These are phyloP conservation scores for Pichia insulana DNA, from an alignment of 805 yeast genomes.

Conservation along the genomic window DNA sequence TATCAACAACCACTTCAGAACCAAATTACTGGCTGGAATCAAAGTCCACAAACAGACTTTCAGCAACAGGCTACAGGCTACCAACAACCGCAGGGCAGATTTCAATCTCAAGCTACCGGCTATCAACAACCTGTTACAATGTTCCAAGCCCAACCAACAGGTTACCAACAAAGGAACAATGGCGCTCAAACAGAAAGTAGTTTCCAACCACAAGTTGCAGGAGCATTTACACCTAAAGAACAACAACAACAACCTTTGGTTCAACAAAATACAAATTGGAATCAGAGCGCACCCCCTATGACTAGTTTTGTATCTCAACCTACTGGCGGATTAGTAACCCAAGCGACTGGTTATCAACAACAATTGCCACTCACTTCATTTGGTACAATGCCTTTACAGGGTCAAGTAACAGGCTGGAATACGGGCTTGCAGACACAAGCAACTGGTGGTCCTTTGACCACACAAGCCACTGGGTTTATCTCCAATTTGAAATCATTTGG, in stretches of 20 bases:
- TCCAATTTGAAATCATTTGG: slow-evolving; percentile 18
- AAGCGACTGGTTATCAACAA: slow-evolving; percentile 12
- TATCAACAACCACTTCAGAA: slow-evolving; percentile 20
- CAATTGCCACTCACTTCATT: slow-evolving; percentile 32
- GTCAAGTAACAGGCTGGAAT: slow-evolving; percentile 36
- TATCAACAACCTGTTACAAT: slow-evolving; percentile 26
- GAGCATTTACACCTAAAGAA: slow-evolving; percentile 34
- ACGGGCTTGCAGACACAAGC: slow-evolving; percentile 13
- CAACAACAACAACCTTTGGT: slow-evolving; percentile 14
- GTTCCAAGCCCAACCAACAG: slow-evolving; percentile 9
- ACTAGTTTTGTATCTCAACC: slow-evolving; percentile 22
- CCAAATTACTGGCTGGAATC: slow-evolving; percentile 35
- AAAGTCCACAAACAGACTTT: slow-evolving; percentile 21
- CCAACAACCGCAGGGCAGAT: slow-evolving; percentile 22
- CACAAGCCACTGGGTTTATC: slow-evolving; percentile 41
- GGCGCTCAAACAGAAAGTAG: slow-evolving; percentile 13
- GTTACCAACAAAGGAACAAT: slow-evolving; percentile 18
- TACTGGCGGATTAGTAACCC: slow-evolving; percentile 10
- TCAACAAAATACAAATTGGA: slow-evolving; percentile 35
- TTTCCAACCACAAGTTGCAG: slow-evolving; percentile 16
- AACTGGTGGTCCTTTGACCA: slow-evolving; percentile 21
- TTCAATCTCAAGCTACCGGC: slow-evolving; percentile 12
- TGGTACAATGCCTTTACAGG: slow-evolving; percentile 25
- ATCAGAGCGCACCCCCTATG: slow-evolving; percentile 14
- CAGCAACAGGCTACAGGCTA: slow-evolving; percentile 17